These are phyloP conservation scores for Tulasnella sp. DNA, from an alignment of 768 basidiomycete species.

Conservation along the genomic window DNA sequence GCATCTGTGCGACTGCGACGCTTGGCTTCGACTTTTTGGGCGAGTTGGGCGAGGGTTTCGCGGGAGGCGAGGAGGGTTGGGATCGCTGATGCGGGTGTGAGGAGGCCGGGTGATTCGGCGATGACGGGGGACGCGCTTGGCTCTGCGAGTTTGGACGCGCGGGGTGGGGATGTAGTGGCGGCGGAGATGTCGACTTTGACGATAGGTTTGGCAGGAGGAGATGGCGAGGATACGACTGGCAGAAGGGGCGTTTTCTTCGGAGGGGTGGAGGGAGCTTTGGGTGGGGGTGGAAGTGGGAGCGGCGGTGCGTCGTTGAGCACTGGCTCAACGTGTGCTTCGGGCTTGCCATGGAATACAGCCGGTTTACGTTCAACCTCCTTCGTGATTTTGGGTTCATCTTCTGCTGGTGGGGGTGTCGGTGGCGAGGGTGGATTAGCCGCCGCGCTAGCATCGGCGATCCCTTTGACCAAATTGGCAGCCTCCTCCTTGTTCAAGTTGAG, in stretches of 20 bases:
- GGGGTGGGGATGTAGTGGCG: background rate
- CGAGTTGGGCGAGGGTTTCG: constrained; percentile 10
- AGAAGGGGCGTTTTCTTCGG: background rate
- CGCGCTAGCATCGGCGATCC: constrained; percentile 25
- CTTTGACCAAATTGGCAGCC: constrained; percentile 67
- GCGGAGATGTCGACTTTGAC: background rate
- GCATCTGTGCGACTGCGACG: constrained; percentile 9
- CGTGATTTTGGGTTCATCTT: background rate
- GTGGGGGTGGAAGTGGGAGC: background rate
- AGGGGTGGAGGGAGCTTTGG: background rate
- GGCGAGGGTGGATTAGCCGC: background rate
- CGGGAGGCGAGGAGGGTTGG: constrained; percentile 5
- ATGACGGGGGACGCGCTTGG: background rate
- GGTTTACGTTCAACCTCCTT: background rate
- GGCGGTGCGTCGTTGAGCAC: background rate
- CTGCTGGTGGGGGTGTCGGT: background rate
- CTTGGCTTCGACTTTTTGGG: constrained; percentile 6
- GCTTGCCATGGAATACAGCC: background rate
- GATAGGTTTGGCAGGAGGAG: background rate
- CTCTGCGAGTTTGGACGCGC: background rate
- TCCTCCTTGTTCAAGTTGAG: constrained; percentile 69
- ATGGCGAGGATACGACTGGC: background rate
- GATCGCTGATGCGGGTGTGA: constrained; percentile 8
- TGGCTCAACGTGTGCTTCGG: background rate
- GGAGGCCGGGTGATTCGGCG: background rate